Evolutionary conservation across 306 rosid genomes (phyloP).

Genomic region (Quercus bicolor): DNA sequence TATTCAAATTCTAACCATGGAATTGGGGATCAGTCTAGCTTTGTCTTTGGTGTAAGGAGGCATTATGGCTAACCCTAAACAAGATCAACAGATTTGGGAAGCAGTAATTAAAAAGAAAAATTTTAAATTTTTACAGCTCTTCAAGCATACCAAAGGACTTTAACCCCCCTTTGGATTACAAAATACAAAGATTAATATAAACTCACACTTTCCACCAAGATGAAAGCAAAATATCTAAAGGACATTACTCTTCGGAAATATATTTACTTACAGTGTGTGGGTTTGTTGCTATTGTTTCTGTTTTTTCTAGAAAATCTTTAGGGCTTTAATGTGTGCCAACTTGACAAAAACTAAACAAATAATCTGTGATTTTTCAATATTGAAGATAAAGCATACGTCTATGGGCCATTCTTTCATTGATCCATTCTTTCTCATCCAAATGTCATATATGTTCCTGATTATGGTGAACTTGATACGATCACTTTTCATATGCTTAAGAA

Average conservation of each 20-base stretch:
- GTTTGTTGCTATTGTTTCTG: not conserved
- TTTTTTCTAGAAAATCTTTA: not conserved
- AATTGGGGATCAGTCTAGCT: no score
- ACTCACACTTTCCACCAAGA: conserved; percentile 8
- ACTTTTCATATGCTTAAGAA: conserved; percentile 39
- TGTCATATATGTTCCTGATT: conserved; percentile 48
- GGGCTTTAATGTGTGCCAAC: not conserved
- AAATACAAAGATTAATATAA: not conserved
- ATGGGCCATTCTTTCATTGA: conserved; percentile 37
- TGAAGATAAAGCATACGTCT: conserved; percentile 43
- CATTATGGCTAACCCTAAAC: no score
- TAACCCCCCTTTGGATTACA: conserved; percentile 2
- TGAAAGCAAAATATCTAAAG: not conserved
- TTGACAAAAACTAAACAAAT: conserved; percentile 8
- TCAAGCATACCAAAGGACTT: not conserved
- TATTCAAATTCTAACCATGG: no score
- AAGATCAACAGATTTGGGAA: no score
- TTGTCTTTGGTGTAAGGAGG: no score
- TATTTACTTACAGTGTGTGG: not conserved
- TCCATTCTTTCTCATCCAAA: conserved; percentile 65
- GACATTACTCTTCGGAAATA: not conserved
- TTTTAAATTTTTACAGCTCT: not conserved
- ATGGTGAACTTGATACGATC: conserved; percentile 19
- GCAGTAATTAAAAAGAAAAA: not conserved
- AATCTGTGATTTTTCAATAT: not conserved